Evolutionary conservation across 192 early-diverging fungal genomes (phyloP).

Genomic region (Glomus cerebriforme): DNA sequence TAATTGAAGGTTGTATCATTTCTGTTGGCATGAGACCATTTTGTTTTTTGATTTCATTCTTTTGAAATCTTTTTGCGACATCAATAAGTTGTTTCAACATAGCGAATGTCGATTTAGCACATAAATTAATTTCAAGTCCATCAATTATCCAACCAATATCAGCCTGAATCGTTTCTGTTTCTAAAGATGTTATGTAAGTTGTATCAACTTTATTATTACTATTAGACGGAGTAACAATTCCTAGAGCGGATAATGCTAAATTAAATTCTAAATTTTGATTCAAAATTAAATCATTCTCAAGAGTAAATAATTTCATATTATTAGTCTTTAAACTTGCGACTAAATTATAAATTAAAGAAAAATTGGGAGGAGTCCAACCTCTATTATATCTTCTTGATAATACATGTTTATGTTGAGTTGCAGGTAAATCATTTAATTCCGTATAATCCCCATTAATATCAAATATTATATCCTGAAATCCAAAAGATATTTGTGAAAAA

Average conservation of each 20-base stretch:
- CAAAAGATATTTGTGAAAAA: conserved; percentile 13
- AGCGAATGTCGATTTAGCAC: background rate
- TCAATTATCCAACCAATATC: conserved; percentile 10
- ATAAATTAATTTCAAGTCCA: conserved; percentile 11
- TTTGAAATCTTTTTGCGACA: background rate
- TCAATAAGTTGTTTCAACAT: conserved; percentile 4
- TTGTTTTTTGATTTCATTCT: background rate
- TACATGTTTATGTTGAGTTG: background rate
- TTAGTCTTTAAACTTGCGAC: conserved; percentile 18
- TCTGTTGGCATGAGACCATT: background rate
- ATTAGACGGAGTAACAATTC: background rate
- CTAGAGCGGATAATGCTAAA: background rate
- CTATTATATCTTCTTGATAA: conserved; percentile 20
- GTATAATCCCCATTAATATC: conserved; percentile 30
- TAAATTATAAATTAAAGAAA: conserved; percentile 31
- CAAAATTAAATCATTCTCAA: conserved; percentile 3
- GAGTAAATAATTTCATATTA: conserved; percentile 22
- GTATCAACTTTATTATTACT: background rate
- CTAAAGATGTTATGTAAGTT: background rate
- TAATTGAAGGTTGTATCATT: background rate
- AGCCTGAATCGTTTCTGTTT: conserved; percentile 15
- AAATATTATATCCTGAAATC: conserved; percentile 25
- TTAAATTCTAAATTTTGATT: conserved; percentile 27
- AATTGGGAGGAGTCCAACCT: conserved; percentile 16
- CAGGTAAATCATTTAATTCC: conserved; percentile 12